Percentiles rank a stretch among this genome's conserved stretches.
Evolutionary conservation across 2,329 filamentous ascomycete genomes (phyloP).

Genomic region (Beauveria medogensis): DNA sequence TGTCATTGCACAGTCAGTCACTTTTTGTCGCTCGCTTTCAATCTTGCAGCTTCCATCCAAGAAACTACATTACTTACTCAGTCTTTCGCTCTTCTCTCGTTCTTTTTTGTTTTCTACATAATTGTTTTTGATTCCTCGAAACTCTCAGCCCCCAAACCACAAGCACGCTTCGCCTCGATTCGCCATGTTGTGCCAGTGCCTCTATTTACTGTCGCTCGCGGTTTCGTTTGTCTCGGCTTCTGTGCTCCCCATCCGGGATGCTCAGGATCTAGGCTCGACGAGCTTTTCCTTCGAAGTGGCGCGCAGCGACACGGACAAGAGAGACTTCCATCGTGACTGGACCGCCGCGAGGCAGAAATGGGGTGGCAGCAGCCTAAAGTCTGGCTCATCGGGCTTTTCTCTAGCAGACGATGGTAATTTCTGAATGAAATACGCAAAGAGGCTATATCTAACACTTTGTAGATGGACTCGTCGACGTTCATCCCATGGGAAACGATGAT

Average conservation of each 20-base stretch:
- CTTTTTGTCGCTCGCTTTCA: background rate
- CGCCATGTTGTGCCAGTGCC: constrained; percentile 1
- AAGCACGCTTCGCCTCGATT: background rate
- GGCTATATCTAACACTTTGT: background rate
- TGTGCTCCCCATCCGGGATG: constrained; percentile 10
- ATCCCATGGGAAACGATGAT: constrained; percentile 32
- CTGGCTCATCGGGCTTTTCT: constrained; percentile 18
- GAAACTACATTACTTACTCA: background rate
- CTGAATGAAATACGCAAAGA: background rate
- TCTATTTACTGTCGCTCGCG: constrained; percentile 12
- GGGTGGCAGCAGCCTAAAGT: constrained; percentile 20
- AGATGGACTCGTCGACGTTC: constrained; percentile 27
- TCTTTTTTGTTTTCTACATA: background rate
- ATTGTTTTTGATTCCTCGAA: background rate
- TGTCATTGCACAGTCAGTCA: background rate
- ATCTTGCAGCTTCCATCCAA: background rate
- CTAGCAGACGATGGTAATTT: constrained; percentile 23
- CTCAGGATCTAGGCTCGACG: background rate
- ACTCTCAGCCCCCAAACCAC: background rate
- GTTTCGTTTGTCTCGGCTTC: constrained; percentile 13
- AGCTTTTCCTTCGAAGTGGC: constrained; percentile 23
- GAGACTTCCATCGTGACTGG: constrained; percentile 27
- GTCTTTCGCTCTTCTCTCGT: background rate
- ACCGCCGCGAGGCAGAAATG: constrained; percentile 26
- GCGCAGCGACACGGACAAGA: constrained; percentile 16